These are phyloP conservation scores for Penicillium crustosum DNA, from an alignment of 2,329 filamentous ascomycete species.

Conservation along the genomic window DNA sequence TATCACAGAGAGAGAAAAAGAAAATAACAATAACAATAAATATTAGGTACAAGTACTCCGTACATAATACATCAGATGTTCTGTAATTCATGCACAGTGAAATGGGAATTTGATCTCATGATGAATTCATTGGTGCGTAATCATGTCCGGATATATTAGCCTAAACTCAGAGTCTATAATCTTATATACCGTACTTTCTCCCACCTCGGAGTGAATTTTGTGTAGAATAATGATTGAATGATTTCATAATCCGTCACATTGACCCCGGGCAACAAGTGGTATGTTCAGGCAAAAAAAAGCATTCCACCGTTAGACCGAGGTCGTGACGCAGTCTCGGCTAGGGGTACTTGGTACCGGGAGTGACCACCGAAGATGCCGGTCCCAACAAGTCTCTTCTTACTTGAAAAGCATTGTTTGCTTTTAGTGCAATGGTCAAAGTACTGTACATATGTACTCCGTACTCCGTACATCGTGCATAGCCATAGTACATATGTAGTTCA, in stretches of 20 bases:
- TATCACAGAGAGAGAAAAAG: not conserved
- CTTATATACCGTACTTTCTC: not conserved
- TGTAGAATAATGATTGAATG: not conserved
- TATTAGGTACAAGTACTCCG: too few relatives aligned
- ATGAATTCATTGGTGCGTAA: slow-evolving; percentile 10
- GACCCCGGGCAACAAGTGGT: not conserved
- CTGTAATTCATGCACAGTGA: not conserved
- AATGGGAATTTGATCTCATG: not conserved
- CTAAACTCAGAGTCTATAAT: not conserved
- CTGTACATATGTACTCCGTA: not conserved
- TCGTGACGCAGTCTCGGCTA: slow-evolving; percentile 4
- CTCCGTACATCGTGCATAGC: too few relatives aligned
- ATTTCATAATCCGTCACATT: not conserved
- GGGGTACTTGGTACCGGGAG: slow-evolving; percentile 3
- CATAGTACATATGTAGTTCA: not conserved
- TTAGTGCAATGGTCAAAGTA: not conserved
- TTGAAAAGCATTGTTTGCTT: not conserved
- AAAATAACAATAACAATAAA: not conserved
- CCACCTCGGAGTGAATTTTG: not conserved
- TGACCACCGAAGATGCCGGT: not conserved
- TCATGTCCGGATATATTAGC: not conserved
- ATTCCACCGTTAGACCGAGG: slow-evolving; percentile 2
- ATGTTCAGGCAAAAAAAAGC: not conserved
- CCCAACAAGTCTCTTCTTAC: not conserved
- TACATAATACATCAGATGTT: too few relatives aligned